phyloP scores from a whole-genome alignment of 371 early-diverging fungal genomes.

The Haplosporangium sp. region DNA sequence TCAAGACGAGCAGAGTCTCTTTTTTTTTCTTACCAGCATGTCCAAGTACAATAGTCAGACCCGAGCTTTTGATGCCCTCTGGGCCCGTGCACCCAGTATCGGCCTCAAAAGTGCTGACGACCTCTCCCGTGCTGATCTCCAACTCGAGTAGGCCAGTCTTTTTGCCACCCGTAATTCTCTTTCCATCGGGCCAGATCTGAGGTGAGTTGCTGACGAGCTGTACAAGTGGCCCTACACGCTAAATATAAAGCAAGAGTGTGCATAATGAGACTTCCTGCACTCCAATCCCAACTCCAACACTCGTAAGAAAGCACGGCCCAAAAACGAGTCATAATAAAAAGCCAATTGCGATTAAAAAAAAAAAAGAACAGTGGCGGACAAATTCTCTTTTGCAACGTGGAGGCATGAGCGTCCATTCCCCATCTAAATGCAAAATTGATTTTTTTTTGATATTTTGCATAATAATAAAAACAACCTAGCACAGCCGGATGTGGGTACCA shows the following conservation, averaged over 20 bases:
- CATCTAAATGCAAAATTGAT: constrained; percentile 20
- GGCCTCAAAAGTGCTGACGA: constrained; percentile 12
- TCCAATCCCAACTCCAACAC: neutral
- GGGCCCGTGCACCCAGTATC: constrained; percentile 30
- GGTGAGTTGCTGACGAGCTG: constrained; percentile 36
- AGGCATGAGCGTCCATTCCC: constrained; percentile 19
- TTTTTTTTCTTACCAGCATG: constrained; percentile 27
- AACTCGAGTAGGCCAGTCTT: constrained; percentile 37
- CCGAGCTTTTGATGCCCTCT: constrained; percentile 25
- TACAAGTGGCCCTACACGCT: constrained; percentile 34
- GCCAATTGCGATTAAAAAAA: constrained; percentile 1
- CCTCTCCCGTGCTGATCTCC: constrained; percentile 21
- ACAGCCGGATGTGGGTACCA: neutral
- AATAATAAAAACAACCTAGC: neutral
- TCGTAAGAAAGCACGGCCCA: neutral
- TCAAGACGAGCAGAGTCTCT: neutral
- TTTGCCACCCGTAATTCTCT: constrained; percentile 37
- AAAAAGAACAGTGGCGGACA: neutral
- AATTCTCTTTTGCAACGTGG: constrained; percentile 30
- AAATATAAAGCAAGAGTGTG: neutral
- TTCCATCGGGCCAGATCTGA: constrained; percentile 39
- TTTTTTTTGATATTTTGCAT: neutral
- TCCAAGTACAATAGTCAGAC: constrained; percentile 30
- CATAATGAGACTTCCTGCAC: neutral
- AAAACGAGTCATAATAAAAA: neutral